Percentiles rank a stretch among this genome's conserved stretches.
phyloP scores from a whole-genome alignment of 139 green algal species.

The Helicosporidium sp. region DNA sequence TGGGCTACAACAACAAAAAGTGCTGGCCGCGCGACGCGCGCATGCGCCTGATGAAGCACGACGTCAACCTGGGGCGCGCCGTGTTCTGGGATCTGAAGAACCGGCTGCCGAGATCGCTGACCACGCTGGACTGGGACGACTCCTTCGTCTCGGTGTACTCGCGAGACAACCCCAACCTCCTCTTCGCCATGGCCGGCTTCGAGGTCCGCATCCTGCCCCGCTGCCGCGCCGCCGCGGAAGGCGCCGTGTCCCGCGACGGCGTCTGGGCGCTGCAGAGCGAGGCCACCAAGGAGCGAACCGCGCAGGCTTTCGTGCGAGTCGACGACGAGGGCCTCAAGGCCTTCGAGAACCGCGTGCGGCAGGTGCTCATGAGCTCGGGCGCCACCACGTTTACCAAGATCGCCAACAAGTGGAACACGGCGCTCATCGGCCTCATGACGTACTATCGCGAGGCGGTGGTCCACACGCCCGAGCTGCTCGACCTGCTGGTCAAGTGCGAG shows the following conservation, averaged over 20 bases:
- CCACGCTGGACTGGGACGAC: slow-evolving; percentile 95
- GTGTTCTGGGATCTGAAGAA: slow-evolving; percentile 94
- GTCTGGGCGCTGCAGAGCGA: slow-evolving; percentile 96
- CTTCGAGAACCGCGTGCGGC: slow-evolving; percentile 88
- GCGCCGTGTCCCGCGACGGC: slow-evolving; percentile 82
- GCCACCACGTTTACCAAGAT: slow-evolving; percentile 99
- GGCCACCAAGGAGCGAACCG: slow-evolving; percentile 81
- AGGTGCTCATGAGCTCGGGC: slow-evolving; percentile 93
- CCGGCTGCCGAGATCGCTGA: slow-evolving; percentile 66
- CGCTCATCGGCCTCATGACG: slow-evolving; percentile 93
- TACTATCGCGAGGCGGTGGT: slow-evolving; percentile 85
- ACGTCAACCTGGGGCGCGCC: slow-evolving; percentile 95
- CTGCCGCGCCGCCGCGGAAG: slow-evolving; percentile 66
- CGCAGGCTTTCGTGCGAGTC: slow-evolving; percentile 83
- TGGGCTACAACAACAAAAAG: slow-evolving; percentile 98
- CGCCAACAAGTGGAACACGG: slow-evolving; percentile 99
- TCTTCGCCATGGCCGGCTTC: slow-evolving; percentile 96
- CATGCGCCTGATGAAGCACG: slow-evolving; percentile 99
- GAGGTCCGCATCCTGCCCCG: slow-evolving; percentile 94
- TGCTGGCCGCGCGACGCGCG: slow-evolving; percentile 95
- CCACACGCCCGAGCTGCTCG: slow-evolving; percentile 96
- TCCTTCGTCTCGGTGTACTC: slow-evolving; percentile 87
- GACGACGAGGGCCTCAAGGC: slow-evolving; percentile 92
- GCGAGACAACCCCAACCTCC: slow-evolving; percentile 95
- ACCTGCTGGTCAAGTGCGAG: slow-evolving; percentile 99